A percentile compares a stretch with the other conserved stretches of the same genome.
Evolutionary conservation across 441 rosid genomes (phyloP).

Genomic region (Populus tomentosa): DNA sequence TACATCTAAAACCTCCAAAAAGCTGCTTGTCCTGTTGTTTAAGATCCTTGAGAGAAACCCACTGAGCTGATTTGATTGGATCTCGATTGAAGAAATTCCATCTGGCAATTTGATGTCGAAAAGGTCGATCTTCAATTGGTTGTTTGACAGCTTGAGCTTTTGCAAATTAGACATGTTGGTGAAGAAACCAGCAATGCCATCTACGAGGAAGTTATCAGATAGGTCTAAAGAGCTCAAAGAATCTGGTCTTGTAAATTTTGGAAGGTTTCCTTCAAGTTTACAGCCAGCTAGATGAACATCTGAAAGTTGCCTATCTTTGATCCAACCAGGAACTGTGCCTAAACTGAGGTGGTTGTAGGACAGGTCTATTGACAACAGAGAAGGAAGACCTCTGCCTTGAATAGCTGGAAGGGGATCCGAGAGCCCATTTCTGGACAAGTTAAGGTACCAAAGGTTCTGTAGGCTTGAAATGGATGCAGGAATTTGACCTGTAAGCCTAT

Average conservation of each 20-base stretch:
- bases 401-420: constrained; percentile 64
- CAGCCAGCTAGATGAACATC: constrained; percentile 81
- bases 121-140: constrained; percentile 66
- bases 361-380: constrained; percentile 73
- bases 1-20: constrained; percentile 63
- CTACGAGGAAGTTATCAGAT: constrained; percentile 62
- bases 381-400: constrained; percentile 52
- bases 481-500: constrained; percentile 62
- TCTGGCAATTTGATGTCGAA: constrained; percentile 52
- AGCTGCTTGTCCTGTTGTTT: constrained; percentile 69
- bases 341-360: constrained; percentile 73
- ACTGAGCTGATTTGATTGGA: constrained; percentile 55
- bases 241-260: constrained; percentile 56
- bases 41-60: constrained; percentile 69
- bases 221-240: constrained; percentile 65
- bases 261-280: constrained; percentile 62
- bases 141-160: constrained; percentile 65
- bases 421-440: constrained; percentile 72
- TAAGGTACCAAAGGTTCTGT: constrained; percentile 85
- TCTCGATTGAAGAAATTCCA: constrained; percentile 51
- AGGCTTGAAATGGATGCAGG: constrained; percentile 62
- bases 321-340: constrained; percentile 76
- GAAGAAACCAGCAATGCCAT: constrained; percentile 54
- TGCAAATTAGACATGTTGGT: constrained; percentile 58
- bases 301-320: constrained; percentile 48